Evolutionary conservation across 2,329 filamentous ascomycete genomes (phyloP).

Genomic region (Clarireedia homoeocarpa): DNA sequence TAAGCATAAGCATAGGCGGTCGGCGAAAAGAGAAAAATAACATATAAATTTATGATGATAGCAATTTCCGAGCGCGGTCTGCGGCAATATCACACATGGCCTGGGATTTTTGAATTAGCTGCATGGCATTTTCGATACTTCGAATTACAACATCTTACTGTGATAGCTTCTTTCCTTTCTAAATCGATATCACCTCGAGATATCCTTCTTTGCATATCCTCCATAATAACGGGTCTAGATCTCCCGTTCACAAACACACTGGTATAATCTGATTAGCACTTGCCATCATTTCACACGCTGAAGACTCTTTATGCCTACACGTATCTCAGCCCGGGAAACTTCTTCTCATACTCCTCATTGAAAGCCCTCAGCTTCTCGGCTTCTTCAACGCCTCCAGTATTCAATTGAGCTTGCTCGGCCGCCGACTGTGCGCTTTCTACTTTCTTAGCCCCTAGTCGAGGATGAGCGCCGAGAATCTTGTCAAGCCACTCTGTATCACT

Average conservation of each 20-base stretch:
- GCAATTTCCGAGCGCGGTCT: constrained; percentile 61
- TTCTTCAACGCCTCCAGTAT: constrained; percentile 49
- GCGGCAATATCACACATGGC: constrained; percentile 90
- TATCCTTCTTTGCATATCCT: constrained; percentile 72
- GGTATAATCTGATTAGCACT: constrained; percentile 14
- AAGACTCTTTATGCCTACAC: constrained; percentile 40
- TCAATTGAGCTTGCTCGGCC: constrained; percentile 74
- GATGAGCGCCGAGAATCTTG: constrained; percentile 71
- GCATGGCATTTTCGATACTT: neutral
- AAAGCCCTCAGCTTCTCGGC: constrained; percentile 48
- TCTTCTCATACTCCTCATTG: constrained; percentile 73
- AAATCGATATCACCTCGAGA: constrained; percentile 53
- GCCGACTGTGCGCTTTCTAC: constrained; percentile 74
- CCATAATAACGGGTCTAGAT: constrained; percentile 65
- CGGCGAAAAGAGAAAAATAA: neutral
- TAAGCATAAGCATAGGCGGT: neutral
- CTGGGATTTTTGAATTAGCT: constrained; percentile 16
- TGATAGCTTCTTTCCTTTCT: constrained; percentile 67
- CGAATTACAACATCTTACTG: constrained; percentile 40
- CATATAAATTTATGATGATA: constrained; percentile 1
- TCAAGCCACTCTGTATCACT: constrained; percentile 53
- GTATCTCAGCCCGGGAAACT: constrained; percentile 76
- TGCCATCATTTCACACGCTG: neutral
- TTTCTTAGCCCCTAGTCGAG: constrained; percentile 72
- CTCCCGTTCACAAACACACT: constrained; percentile 84